These are phyloP conservation scores for Fusarium nygamai DNA, from an alignment of 2,329 filamentous ascomycete genomes.

Conservation along the genomic window DNA sequence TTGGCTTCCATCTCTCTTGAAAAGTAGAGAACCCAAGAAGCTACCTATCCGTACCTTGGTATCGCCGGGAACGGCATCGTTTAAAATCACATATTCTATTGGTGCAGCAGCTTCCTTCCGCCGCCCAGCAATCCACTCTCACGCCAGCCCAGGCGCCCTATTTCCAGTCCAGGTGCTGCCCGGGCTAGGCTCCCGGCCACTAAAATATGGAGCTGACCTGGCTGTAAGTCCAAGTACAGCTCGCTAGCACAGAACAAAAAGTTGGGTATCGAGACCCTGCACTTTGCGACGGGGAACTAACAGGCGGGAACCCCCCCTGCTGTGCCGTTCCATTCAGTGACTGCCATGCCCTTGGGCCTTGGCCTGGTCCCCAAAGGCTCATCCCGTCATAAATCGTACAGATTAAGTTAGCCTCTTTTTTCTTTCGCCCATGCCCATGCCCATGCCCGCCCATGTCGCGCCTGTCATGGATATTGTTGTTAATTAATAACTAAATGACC, in stretches of 20 bases:
- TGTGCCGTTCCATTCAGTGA: constrained; percentile 7
- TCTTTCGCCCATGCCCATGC: neutral
- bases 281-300: constrained; percentile 4
- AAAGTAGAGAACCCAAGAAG: neutral
- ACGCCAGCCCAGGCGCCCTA: constrained; percentile 26
- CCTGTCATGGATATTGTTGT: neutral
- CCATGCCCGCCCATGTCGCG: neutral
- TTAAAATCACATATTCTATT: neutral
- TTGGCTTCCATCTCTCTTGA: neutral
- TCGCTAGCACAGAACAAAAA: neutral
- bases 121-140: constrained; percentile 23
- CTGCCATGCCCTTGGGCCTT: neutral
- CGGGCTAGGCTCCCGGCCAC: neutral
- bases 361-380: neutral
- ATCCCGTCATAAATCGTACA: constrained; percentile 20
- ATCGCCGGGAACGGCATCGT: neutral
- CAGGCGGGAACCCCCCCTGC: neutral
- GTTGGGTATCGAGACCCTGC: neutral
- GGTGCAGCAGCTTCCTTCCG: constrained; percentile 9
- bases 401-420: neutral
- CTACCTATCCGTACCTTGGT: neutral
- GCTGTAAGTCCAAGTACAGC: neutral
- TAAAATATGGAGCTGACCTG: constrained; percentile 9
- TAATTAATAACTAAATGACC: constrained; percentile 28
- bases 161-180: neutral